Evolutionary conservation across 352 stramenopile genomes (phyloP).

Genomic region (Thalassiosira hispida): DNA sequence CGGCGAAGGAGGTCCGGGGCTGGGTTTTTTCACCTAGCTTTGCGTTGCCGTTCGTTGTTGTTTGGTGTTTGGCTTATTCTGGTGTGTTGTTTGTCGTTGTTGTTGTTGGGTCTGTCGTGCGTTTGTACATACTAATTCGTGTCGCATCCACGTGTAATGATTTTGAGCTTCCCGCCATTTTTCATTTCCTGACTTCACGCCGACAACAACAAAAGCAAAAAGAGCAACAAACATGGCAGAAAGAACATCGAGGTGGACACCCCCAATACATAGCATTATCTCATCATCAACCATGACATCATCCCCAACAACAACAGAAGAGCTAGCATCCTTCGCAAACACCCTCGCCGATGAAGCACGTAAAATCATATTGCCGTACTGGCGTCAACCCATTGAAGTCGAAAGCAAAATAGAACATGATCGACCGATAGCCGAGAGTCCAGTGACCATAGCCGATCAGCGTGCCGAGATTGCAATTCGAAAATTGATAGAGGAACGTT

Average conservation of each 20-base stretch:
- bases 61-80: too few relatives aligned
- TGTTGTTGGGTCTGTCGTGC: neutral
- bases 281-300: too few relatives aligned
- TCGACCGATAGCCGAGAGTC: constrained; percentile 51
- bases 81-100: neutral
- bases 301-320: constrained; percentile 10
- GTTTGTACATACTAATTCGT: too few relatives aligned
- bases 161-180: too few relatives aligned
- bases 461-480: constrained; percentile 61
- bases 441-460: constrained; percentile 72
- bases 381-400: constrained; percentile 57
- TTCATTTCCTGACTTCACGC: too few relatives aligned
- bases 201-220: neutral
- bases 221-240: too few relatives aligned
- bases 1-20: too few relatives aligned
- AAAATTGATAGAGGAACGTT: constrained; percentile 57
- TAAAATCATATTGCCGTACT: constrained; percentile 63
- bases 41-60: too few relatives aligned
- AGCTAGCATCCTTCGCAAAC: constrained; percentile 62
- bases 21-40: too few relatives aligned
- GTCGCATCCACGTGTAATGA: too few relatives aligned
- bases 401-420: constrained; percentile 61
- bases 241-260: too few relatives aligned
- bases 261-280: too few relatives aligned
- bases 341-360: constrained; percentile 63